Evolutionary conservation across 352 stramenopile genomes (phyloP), one percentile per base, ranked within the genome.

Genomic region (Phytophthora brassicae): DNA sequence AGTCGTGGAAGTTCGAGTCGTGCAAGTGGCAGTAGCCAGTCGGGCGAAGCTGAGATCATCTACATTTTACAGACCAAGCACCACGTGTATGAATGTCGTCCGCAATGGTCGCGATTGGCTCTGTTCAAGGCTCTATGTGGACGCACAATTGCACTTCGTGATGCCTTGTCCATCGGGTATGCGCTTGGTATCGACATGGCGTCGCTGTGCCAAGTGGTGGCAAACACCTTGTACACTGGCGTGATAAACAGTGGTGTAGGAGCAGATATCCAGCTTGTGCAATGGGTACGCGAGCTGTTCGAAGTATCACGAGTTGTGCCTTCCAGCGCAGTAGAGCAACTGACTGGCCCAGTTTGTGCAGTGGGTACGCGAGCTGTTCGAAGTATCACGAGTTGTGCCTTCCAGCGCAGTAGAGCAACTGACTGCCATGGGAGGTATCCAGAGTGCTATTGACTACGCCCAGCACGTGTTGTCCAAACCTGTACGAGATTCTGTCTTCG

Each of bases 131-230:
- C 86, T 16, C 65, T 95, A 13, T 79, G 84, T 28, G 57, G 52
- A 8, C 82, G 68, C 11, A 62, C 62, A 1, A 91, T 94, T 24
- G 63, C 71, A 2, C 68, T 95, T 16, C 66, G 68, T 26, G 81
- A 93, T 45, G 86, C 84, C 1, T 67, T 90, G n/a, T 92, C 77
- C 7, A 95, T 95, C 22, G 86, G 86, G 2, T 93, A 95, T 50
- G 84, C 86, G 2, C 70, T 95, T 42, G 84, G 84, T 17, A 92
- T 93, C 29, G 86, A 95, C 55, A 95, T 95, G 86, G 77, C 86
- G 36, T 94, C 86, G 11, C 64, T 95, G 6, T 95, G 86, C 36
- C 79, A 94, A 60, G 83, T 94, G 9, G 86, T 89, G 3, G 84
- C 84, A 13, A 86, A 95, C 41, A 93, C 86, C 16, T 67, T 95